A percentile compares a stretch with the other conserved stretches of the same genome.
Conservation (phyloP, 148 eudicot genomes). For the Heliamphora exappendiculata region DNA sequence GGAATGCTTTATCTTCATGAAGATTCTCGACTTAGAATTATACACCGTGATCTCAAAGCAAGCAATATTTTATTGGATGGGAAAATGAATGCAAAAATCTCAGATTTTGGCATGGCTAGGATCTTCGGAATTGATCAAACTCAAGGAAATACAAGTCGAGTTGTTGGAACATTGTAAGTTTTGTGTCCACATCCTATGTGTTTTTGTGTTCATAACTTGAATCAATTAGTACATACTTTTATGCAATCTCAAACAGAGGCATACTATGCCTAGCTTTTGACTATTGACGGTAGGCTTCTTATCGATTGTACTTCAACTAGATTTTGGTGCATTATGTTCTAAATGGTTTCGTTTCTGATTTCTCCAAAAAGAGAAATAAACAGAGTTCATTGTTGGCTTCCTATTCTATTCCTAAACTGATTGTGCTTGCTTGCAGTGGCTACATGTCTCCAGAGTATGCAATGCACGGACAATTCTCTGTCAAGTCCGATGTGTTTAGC, state of each 20-base stretch:
- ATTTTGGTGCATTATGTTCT: background rate
- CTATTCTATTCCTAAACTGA: background rate
- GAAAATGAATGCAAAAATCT: no score
- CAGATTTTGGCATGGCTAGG: conserved; percentile 38
- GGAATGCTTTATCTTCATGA: conserved; percentile 30
- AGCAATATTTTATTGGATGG: conserved; percentile 33
- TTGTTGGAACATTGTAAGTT: conserved; percentile 43
- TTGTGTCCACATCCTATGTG: background rate
- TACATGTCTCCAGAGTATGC: conserved; percentile 61
- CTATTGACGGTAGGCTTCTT: background rate
- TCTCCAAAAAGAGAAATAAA: background rate
- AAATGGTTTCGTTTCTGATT: background rate
- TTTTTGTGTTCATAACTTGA: background rate
- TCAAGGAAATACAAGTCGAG: conserved; percentile 25
- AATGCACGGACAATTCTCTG: conserved; percentile 35
- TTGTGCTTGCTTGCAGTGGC: conserved; percentile 25
- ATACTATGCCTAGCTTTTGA: background rate
- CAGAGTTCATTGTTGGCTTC: background rate
- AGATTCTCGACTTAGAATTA: conserved; percentile 23
- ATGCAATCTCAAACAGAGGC: background rate
- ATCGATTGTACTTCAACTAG: background rate
- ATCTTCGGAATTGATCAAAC: conserved; percentile 30
- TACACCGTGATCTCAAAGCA: conserved; percentile 34
- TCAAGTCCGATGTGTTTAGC: conserved; percentile 50
- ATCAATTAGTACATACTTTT: background rate